A percentile compares a stretch with the other conserved stretches of the same genome.
phyloP scores from a whole-genome alignment of 2,329 filamentous ascomycete genomes.

The Curvularia hawaiiensis region DNA sequence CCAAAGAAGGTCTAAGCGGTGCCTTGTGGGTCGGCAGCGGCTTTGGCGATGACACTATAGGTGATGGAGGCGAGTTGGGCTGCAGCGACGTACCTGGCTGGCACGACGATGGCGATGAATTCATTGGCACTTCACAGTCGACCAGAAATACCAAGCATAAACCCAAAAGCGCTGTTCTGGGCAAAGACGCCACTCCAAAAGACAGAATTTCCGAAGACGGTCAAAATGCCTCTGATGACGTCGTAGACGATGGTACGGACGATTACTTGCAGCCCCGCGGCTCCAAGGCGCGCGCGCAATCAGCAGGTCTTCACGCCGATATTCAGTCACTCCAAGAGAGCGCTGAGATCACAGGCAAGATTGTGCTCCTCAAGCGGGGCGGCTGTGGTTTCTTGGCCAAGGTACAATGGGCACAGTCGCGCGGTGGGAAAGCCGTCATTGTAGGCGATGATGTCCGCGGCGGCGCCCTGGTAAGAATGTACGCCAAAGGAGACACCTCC shows the following conservation, averaged over 20 bases:
- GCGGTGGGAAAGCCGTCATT: conserved; percentile 87
- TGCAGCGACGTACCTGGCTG: conserved; percentile 95
- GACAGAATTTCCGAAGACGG: conserved; percentile 5
- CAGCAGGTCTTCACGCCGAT: conserved; percentile 68
- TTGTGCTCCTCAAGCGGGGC: conserved; percentile 88
- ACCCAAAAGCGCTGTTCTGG: not conserved
- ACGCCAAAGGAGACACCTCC: conserved; percentile 93
- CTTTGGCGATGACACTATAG: conserved; percentile 77
- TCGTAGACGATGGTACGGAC: conserved; percentile 76
- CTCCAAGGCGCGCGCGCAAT: conserved; percentile 30
- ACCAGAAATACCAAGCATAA: conserved; percentile 1
- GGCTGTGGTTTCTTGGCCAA: conserved; percentile 97
- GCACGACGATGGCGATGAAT: conserved; percentile 59
- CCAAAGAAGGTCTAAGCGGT: conserved; percentile 77
- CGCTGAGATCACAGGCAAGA: conserved; percentile 90
- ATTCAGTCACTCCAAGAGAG: conserved; percentile 91
- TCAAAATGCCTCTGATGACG: not conserved
- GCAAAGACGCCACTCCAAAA: conserved; percentile 1
- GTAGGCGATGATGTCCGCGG: conserved; percentile 93
- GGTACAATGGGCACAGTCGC: conserved; percentile 92
- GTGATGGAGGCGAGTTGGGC: conserved; percentile 81
- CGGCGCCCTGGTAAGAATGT: conserved; percentile 93
- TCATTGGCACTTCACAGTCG: conserved; percentile 12
- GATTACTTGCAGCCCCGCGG: conserved; percentile 69
- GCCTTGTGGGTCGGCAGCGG: conserved; percentile 93